phyloP scores from a whole-genome alignment of 257 asterid genomes.

The Gardenia jasminoides region DNA sequence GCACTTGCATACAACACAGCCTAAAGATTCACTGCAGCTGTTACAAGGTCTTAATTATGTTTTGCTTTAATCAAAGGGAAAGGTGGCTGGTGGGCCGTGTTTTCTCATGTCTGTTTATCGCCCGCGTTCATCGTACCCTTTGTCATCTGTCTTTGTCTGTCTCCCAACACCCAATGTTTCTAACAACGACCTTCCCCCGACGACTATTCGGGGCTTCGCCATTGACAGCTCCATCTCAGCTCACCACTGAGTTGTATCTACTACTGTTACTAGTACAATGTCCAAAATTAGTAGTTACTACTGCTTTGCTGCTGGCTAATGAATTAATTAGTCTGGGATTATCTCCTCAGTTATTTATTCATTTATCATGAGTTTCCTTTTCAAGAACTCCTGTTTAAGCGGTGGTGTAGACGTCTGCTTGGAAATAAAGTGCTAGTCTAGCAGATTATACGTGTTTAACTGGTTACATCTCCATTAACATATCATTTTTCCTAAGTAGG shows the following conservation, averaged over 20 bases:
- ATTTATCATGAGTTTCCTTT: no score
- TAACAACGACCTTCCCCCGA: conserved; percentile 12
- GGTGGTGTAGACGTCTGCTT: no score
- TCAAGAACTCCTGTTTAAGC: no score
- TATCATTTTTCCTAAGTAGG: no score
- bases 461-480: no score
- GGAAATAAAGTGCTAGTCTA: no score
- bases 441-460: no score
- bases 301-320: no score
- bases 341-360: no score
- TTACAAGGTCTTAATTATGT: conserved; percentile 1
- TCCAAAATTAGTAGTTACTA: no score
- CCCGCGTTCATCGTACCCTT: conserved; percentile 29
- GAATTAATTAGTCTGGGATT: no score
- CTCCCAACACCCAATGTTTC: conserved; percentile 15
- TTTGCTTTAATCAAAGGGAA: not conserved
- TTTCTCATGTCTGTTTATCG: conserved; percentile 7
- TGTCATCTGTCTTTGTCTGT: conserved; percentile 28
- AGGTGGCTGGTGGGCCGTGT: not conserved
- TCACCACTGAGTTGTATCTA: not conserved
- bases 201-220: not conserved
- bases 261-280: no score
- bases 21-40: not conserved
- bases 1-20: not conserved
- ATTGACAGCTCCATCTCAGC: conserved; percentile 6